Percentiles rank a stretch among this genome's conserved stretches.
phyloP scores from a whole-genome alignment of 2,329 filamentous ascomycete genomes.

The Chaetomiaceae sp. region DNA sequence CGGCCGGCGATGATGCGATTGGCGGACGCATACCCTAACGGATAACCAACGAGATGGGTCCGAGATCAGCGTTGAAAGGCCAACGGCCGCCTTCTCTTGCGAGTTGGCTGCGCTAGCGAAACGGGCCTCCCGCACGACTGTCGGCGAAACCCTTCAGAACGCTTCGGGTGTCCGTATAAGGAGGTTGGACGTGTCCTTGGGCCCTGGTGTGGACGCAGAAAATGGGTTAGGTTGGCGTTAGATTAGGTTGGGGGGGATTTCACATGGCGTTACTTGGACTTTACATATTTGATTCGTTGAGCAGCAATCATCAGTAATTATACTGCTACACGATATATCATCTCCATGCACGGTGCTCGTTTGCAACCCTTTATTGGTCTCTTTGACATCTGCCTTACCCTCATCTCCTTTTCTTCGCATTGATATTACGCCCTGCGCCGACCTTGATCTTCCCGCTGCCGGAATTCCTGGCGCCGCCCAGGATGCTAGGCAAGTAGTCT shows the following conservation, averaged over 20 bases:
- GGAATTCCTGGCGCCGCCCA: constrained; percentile 71
- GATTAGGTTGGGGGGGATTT: constrained; percentile 6
- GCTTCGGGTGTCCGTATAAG: neutral
- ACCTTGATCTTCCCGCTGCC: constrained; percentile 65
- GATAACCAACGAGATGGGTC: no score
- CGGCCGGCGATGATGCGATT: neutral
- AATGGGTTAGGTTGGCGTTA: constrained; percentile 15
- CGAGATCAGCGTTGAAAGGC: no score
- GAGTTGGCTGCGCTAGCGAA: neutral
- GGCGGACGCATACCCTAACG: no score
- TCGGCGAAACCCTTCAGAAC: neutral
- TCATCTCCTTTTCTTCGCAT: constrained; percentile 63
- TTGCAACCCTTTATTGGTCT: neutral
- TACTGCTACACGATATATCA: neutral
- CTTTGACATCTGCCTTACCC: neutral
- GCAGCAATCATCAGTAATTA: neutral
- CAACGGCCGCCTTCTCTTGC: no score
- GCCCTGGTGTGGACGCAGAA: neutral
- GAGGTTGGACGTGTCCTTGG: neutral
- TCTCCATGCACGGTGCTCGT: neutral
- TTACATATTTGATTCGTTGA: constrained; percentile 1
- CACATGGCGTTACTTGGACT: constrained; percentile 13
- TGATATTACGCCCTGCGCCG: constrained; percentile 81
- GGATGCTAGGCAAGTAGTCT: constrained; percentile 80
- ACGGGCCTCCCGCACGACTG: neutral